Percentiles rank a stretch among this genome's conserved stretches.
These are phyloP conservation scores for Pseudogymnoascus sp. DNA, from an alignment of 2,329 filamentous ascomycete genomes.

Conservation along the genomic window DNA sequence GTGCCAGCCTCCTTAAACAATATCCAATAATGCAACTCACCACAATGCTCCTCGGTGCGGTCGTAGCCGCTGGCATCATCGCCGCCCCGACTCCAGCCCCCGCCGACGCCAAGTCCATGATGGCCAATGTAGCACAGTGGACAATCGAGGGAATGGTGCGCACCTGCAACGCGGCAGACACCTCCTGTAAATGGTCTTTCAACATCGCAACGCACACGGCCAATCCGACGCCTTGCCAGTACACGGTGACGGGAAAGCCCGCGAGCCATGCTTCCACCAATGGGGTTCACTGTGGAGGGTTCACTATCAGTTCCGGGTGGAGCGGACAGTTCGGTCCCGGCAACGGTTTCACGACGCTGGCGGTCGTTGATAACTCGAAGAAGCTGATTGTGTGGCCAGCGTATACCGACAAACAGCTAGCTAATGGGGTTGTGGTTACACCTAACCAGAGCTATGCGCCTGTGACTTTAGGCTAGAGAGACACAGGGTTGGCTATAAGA, in stretches of 20 bases:
- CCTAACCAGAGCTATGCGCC: conserved; percentile 39
- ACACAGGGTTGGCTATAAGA: not conserved
- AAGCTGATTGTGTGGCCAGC: conserved; percentile 43
- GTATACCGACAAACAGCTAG: conserved; percentile 45
- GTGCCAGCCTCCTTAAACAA: not conserved
- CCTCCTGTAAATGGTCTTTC: conserved; percentile 38
- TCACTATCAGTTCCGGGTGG: conserved; percentile 46
- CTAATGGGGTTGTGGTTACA: conserved; percentile 36
- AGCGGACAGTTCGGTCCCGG: conserved; percentile 45
- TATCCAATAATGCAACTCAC: conserved; percentile 35
- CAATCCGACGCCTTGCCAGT: conserved; percentile 30
- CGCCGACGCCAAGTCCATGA: conserved; percentile 31
- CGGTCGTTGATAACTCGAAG: conserved; percentile 38
- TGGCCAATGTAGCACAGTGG: conserved; percentile 32
- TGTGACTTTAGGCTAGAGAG: not conserved
- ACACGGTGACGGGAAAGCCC: conserved; percentile 29
- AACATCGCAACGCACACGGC: conserved; percentile 31
- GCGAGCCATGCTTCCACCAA: conserved; percentile 31
- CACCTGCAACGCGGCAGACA: conserved; percentile 33
- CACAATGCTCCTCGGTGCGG: conserved; percentile 30
- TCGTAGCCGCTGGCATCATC: conserved; percentile 31
- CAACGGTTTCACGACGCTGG: conserved; percentile 46
- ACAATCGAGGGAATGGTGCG: conserved; percentile 35
- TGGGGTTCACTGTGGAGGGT: conserved; percentile 39
- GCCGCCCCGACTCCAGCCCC: conserved; percentile 29